Conservation (phyloP, 331 rosid genomes). For the Rhamnella rubrinervis region DNA sequence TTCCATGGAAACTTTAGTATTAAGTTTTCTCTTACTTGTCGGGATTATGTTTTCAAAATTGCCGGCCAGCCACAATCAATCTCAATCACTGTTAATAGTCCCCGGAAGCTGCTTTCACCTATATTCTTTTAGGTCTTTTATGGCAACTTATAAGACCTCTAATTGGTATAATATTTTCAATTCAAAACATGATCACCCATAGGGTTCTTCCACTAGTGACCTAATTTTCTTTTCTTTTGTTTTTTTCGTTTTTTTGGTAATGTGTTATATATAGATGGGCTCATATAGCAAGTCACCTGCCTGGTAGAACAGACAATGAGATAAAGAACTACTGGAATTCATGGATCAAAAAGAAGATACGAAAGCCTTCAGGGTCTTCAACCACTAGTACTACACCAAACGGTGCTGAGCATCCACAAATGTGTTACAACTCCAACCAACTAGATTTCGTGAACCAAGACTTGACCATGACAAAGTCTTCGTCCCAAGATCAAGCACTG, state of each 20-base stretch:
- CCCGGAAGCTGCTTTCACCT: too few relatives aligned
- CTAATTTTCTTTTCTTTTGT: not conserved
- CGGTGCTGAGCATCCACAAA: slow-evolving; percentile 31
- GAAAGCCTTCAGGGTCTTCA: slow-evolving; percentile 42
- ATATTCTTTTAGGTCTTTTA: too few relatives aligned
- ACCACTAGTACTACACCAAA: slow-evolving; percentile 11
- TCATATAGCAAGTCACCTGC: slow-evolving; percentile 86
- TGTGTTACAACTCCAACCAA: slow-evolving; percentile 46
- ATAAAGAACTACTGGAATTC: slow-evolving; percentile 93
- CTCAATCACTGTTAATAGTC: too few relatives aligned
- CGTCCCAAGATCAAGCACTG: slow-evolving; percentile 13
- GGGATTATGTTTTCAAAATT: not conserved
- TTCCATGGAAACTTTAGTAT: slow-evolving; percentile 5
- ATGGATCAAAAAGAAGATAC: slow-evolving; percentile 81
- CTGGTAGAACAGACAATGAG: slow-evolving; percentile 91
- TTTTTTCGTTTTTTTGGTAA: slow-evolving; percentile 7
- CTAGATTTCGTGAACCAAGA: slow-evolving; percentile 58
- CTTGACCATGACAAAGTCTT: slow-evolving; percentile 27
- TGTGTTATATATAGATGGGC: slow-evolving; percentile 67
- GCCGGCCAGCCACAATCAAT: not conserved
- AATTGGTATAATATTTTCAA: too few relatives aligned
- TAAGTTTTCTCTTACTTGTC: slow-evolving; percentile 5
- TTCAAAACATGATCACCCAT: too few relatives aligned
- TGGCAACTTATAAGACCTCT: too few relatives aligned
- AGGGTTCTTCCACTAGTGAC: not conserved